A percentile compares a stretch with the other conserved stretches of the same genome.
phyloP scores from a whole-genome alignment of 164 flowering plant species.

The grape (Vitis vinifera) region DNA sequence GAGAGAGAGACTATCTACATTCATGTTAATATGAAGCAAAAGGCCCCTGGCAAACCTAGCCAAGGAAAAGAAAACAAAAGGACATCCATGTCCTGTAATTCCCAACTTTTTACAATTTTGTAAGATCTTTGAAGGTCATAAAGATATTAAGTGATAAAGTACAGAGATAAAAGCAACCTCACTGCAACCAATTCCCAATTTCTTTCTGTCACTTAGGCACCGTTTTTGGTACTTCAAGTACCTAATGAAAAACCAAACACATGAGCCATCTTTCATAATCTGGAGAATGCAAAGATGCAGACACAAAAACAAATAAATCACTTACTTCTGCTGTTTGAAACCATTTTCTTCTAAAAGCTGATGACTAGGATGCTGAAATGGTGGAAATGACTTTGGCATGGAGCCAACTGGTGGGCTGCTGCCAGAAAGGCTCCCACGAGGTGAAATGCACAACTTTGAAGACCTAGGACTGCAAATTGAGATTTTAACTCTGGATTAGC shows the following conservation, averaged over 20 bases:
- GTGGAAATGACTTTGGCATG: conserved; percentile 83
- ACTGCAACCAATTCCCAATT: conserved; percentile 90
- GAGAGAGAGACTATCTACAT: no score
- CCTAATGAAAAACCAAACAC: conserved; percentile 40
- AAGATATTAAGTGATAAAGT: background rate
- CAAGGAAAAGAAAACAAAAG: no score
- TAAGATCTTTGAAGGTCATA: no score
- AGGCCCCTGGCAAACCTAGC: no score
- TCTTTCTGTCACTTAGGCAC: conserved; percentile 86
- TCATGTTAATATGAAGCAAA: no score
- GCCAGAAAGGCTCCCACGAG: conserved; percentile 63
- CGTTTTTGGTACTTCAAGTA: conserved; percentile 81
- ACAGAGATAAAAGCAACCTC: conserved; percentile 53
- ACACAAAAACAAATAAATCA: conserved; percentile 7
- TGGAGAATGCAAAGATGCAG: background rate
- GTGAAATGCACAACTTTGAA: conserved; percentile 76
- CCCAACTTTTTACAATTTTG: no score
- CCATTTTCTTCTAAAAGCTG: conserved; percentile 93
- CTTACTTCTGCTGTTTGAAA: conserved; percentile 91
- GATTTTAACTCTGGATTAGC: background rate
- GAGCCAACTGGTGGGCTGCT: conserved; percentile 96
- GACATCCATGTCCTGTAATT: no score
- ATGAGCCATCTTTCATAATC: conserved; percentile 1
- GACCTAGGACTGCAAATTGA: conserved; percentile 49
- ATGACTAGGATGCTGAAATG: conserved; percentile 99